Percentiles rank a stretch among this genome's conserved stretches.
Conservation (phyloP, 257 asterid species). For the Przewalskia tangutica region DNA sequence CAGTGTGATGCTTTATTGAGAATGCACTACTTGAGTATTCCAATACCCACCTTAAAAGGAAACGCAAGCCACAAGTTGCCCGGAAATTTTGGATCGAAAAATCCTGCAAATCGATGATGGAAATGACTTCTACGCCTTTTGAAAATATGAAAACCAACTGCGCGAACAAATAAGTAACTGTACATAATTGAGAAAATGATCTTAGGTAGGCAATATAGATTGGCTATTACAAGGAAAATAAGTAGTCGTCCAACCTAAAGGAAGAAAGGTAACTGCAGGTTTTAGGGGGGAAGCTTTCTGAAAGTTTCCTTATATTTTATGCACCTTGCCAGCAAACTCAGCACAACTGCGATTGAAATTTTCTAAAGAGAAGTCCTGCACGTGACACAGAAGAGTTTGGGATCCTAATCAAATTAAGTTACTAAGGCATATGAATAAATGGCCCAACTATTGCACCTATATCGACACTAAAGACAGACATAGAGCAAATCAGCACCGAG, state of each 20-base stretch:
- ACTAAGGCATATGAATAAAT: conserved; percentile 2
- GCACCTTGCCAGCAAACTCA: conserved; percentile 38
- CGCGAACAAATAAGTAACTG: neutral
- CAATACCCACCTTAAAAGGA: conserved; percentile 47
- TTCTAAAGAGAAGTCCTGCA: conserved; percentile 88
- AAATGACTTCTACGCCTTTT: neutral
- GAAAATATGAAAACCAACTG: neutral
- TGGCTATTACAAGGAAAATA: neutral
- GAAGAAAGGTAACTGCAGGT: conserved; percentile 7
- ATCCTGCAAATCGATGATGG: conserved; percentile 28
- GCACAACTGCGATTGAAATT: conserved; percentile 51
- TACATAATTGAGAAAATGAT: neutral
- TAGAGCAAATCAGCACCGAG: neutral
- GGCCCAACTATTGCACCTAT: neutral
- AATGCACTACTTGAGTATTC: conserved; percentile 26
- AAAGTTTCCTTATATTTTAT: conserved; percentile 35
- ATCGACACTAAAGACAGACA: neutral
- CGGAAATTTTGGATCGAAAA: conserved; percentile 56
- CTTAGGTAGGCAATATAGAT: neutral
- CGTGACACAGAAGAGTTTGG: conserved; percentile 22
- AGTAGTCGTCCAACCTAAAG: conserved; percentile 40
- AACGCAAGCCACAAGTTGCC: conserved; percentile 43
- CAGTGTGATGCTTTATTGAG: conserved; percentile 14
- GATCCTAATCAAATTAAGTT: conserved; percentile 13
- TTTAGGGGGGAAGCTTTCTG: conserved; percentile 28